Evolutionary conservation across 179 eudicot genomes (phyloP).

Genomic region (Beta corolliflora): DNA sequence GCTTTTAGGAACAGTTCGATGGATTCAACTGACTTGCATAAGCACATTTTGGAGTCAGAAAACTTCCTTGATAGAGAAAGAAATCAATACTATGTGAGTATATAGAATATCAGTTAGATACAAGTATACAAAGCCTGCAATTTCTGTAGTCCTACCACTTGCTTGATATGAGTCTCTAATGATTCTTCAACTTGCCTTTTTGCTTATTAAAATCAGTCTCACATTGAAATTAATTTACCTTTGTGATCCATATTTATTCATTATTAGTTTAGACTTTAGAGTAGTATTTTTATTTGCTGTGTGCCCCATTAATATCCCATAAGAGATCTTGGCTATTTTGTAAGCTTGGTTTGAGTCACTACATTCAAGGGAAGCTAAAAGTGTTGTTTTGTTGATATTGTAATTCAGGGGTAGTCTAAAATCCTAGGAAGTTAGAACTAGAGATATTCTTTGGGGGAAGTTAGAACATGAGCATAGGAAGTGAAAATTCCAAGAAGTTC

Average conservation of each 20-base stretch:
- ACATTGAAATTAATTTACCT: too few relatives aligned
- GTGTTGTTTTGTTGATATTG: too few relatives aligned
- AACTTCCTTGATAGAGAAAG: constrained; percentile 62
- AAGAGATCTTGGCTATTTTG: neutral
- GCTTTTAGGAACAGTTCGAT: constrained; percentile 46
- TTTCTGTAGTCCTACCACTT: neutral
- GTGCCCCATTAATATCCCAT: neutral
- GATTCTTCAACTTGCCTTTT: too few relatives aligned
- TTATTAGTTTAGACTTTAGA: too few relatives aligned
- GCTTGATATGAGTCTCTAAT: too few relatives aligned
- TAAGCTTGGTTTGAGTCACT: neutral
- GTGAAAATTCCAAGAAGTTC: too few relatives aligned
- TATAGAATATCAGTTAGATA: neutral
- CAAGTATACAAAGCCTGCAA: neutral
- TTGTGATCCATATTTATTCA: neutral
- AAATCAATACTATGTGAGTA: constrained; percentile 60
- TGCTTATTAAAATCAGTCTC: too few relatives aligned
- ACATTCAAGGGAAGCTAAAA: neutral
- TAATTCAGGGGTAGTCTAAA: too few relatives aligned
- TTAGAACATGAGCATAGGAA: too few relatives aligned
- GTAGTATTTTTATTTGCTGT: neutral
- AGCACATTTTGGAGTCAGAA: constrained; percentile 63
- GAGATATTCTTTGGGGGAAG: too few relatives aligned
- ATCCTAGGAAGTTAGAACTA: too few relatives aligned
- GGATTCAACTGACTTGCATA: constrained; percentile 50